Percentiles rank a stretch among this genome's conserved stretches.
These are phyloP conservation scores for Cornus suecica DNA, from an alignment of 148 eudicot species.

Conservation along the genomic window DNA sequence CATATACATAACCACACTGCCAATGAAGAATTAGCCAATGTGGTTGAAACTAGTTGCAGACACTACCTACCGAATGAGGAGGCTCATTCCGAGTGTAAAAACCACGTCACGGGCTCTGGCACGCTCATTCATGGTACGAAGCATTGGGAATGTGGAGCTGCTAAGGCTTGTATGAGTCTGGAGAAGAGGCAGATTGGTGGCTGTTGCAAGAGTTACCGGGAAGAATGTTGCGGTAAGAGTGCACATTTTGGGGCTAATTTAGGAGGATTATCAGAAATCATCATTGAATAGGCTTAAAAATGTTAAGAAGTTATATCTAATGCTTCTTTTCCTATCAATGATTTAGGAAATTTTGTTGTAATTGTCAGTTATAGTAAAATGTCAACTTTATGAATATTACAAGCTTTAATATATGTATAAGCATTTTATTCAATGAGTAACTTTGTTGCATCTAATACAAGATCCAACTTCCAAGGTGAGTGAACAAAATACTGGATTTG, in stretches of 20 bases:
- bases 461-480: too few relatives aligned
- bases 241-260: constrained; percentile 32
- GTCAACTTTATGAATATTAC: neutral
- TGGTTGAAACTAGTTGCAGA: neutral
- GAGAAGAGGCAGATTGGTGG: constrained; percentile 41
- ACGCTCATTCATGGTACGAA: neutral
- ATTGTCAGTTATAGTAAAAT: neutral
- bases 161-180: constrained; percentile 27
- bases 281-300: constrained; percentile 44
- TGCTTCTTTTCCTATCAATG: neutral
- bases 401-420: neutral
- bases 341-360: neutral
- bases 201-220: constrained; percentile 57
- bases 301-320: neutral
- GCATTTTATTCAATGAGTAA: too few relatives aligned
- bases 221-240: constrained; percentile 45
- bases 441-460: too few relatives aligned
- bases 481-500: too few relatives aligned
- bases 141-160: constrained; percentile 3
- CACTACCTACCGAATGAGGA: neutral
- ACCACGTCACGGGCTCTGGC: neutral
- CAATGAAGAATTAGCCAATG: neutral
- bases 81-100: constrained; percentile 2
- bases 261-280: constrained; percentile 63
- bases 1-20: neutral